Evolutionary conservation across 1,139 yeast species (phyloP).

Genomic region (Nadsonia starkeyi-henricii): DNA sequence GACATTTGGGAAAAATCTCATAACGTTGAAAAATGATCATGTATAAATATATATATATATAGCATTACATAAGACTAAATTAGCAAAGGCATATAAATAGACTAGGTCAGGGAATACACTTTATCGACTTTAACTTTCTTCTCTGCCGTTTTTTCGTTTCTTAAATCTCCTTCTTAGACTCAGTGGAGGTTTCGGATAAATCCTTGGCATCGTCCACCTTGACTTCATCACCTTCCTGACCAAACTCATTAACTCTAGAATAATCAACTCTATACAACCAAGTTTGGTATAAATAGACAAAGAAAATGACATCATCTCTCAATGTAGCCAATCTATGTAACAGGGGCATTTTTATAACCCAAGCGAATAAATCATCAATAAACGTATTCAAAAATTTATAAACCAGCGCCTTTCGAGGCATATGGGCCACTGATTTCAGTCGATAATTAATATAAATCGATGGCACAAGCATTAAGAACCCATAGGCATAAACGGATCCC

Average conservation of each 20-base stretch:
- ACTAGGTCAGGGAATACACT: no score
- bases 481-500: conserved; percentile 30
- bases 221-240: conserved; percentile 25
- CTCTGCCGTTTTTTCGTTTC: no score
- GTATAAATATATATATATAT: no score
- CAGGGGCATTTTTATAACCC: conserved; percentile 28
- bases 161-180: no score
- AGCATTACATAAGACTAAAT: no score
- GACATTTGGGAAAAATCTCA: no score
- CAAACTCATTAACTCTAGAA: conserved; percentile 28
- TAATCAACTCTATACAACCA: conserved; percentile 29
- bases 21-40: no score
- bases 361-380: conserved; percentile 30
- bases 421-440: conserved; percentile 30
- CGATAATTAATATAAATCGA: conserved; percentile 29
- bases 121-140: no score
- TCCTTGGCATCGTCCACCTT: conserved; percentile 10
- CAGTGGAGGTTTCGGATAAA: conserved; percentile 28
- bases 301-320: conserved; percentile 28
- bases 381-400: conserved; percentile 30
- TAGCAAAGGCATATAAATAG: no score
- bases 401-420: conserved; percentile 28
- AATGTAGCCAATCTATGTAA: conserved; percentile 28
- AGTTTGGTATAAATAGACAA: conserved; percentile 27
- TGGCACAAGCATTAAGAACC: conserved; percentile 28